These are phyloP conservation scores for Calycina marina DNA, from an alignment of 2,329 filamentous ascomycete genomes.

Conservation along the genomic window DNA sequence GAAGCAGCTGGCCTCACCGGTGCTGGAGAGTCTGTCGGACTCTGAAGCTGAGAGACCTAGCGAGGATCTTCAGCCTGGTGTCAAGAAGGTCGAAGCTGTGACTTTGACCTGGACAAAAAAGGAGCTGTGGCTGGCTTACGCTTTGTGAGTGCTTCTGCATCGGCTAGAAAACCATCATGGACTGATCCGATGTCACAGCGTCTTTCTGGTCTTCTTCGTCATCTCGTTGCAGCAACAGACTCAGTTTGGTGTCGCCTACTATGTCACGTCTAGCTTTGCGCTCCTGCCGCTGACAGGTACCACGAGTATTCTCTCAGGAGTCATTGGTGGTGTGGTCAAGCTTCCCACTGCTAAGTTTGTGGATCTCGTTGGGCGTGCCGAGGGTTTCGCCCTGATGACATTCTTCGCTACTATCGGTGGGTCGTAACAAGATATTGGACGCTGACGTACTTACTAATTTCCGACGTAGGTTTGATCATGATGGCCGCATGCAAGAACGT, in stretches of 20 bases:
- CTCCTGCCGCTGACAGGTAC: constrained; percentile 13
- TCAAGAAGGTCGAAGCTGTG: constrained; percentile 16
- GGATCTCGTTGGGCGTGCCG: constrained; percentile 51
- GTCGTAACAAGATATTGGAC: too few species aligned
- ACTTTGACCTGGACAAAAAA: constrained; percentile 17
- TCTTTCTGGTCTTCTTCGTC: constrained; percentile 18
- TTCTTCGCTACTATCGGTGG: constrained; percentile 31
- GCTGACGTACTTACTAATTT: too few species aligned
- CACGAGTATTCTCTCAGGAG: constrained; percentile 16
- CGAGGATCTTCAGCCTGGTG: constrained; percentile 11
- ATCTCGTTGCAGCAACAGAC: constrained; percentile 17
- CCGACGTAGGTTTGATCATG: constrained; percentile 43
- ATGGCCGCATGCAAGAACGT: constrained; percentile 50
- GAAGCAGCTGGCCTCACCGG: too few species aligned
- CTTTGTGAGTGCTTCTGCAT: constrained; percentile 8
- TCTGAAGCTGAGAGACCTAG: constrained; percentile 6
- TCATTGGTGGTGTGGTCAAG: constrained; percentile 16
- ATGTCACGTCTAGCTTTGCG: not conserved
- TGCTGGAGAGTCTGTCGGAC: too few species aligned
- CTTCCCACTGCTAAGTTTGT: constrained; percentile 45
- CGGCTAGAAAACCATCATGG: not conserved
- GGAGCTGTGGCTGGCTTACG: constrained; percentile 15
- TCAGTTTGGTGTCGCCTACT: constrained; percentile 7
- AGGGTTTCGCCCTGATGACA: constrained; percentile 44
- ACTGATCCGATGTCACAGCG: constrained; percentile 4